phyloP scores from a whole-genome alignment of 176 grass and related monocot genomes.

The Dendrocalamus sinicus region DNA sequence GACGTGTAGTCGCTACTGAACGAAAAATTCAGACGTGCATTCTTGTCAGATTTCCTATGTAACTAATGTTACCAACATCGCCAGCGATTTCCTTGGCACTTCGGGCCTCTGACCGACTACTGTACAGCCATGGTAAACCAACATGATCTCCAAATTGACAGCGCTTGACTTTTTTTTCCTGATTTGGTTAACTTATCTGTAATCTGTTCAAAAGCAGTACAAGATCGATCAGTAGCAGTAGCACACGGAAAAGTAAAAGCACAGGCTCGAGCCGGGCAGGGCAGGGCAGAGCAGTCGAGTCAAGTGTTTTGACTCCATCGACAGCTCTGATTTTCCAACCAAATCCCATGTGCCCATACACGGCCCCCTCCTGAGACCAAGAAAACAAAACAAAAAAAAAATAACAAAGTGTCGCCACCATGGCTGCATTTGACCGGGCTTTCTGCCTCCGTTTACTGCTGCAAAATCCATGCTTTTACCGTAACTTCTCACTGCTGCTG shows the following conservation, averaged over 20 bases:
- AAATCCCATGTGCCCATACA: constrained; percentile 13
- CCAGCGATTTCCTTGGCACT: too few relatives aligned
- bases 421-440: constrained; percentile 33
- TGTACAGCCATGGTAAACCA: not conserved
- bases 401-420: constrained; percentile 23
- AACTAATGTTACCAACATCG: too few relatives aligned
- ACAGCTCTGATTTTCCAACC: not conserved
- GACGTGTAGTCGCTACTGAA: too few relatives aligned
- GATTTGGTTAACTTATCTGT: not conserved
- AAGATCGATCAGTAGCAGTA: not conserved
- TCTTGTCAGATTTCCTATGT: too few relatives aligned
- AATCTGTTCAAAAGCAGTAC: not conserved
- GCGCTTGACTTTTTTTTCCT: not conserved
- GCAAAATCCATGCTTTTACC: not conserved
- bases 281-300: not conserved
- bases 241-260: not conserved
- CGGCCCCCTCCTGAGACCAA: not conserved
- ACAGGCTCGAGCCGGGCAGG: not conserved
- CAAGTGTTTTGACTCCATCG: constrained; percentile 22
- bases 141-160: constrained; percentile 11
- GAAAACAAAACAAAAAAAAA: too few relatives aligned
- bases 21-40: too few relatives aligned
- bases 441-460: constrained; percentile 24
- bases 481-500: not conserved
- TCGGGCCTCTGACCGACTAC: too few relatives aligned